A percentile compares a stretch with the other conserved stretches of the same genome.
phyloP scores from a whole-genome alignment of 345 rosid genomes.

The Noccaea bulbosa region DNA sequence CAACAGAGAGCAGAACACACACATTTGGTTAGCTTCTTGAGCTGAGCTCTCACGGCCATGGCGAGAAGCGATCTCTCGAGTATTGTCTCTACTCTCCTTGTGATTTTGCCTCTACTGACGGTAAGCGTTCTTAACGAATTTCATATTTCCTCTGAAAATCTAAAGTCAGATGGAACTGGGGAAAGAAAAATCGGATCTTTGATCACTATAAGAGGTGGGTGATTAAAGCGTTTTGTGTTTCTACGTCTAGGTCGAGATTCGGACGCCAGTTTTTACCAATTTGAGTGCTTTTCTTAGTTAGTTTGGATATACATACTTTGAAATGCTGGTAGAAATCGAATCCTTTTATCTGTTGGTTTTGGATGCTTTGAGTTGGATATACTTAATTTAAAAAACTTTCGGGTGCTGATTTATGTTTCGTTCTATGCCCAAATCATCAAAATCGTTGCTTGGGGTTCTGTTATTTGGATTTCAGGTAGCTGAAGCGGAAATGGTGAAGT shows the following conservation, averaged over 20 bases:
- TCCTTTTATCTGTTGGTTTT: not conserved
- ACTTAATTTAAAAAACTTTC: not conserved
- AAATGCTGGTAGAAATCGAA: not conserved
- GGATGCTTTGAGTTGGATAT: not conserved
- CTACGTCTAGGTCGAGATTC: not conserved
- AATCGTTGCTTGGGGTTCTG: not conserved
- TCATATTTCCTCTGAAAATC: not conserved
- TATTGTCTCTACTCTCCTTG: constrained; percentile 16
- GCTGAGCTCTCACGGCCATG: constrained; percentile 27
- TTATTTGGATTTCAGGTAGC: constrained; percentile 42
- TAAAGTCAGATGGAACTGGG: not conserved
- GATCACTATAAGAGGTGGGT: constrained; percentile 8
- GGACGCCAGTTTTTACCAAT: not conserved
- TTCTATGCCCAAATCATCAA: not conserved
- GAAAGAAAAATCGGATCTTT: constrained; percentile 34
- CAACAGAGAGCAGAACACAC: not conserved
- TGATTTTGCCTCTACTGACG: constrained; percentile 22
- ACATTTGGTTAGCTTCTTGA: not conserved
- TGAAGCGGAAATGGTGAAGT: constrained; percentile 45
- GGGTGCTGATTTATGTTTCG: not conserved
- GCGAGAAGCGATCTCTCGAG: constrained; percentile 25
- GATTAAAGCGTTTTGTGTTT: constrained; percentile 6
- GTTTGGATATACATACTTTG: constrained; percentile 5
- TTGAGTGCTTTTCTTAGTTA: constrained; percentile 11
- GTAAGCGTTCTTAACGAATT: not conserved